A percentile compares a stretch with the other conserved stretches of the same genome.
Evolutionary conservation across 768 basidiomycete genomes (phyloP).

Genomic region (Dentipellis fragilis): DNA sequence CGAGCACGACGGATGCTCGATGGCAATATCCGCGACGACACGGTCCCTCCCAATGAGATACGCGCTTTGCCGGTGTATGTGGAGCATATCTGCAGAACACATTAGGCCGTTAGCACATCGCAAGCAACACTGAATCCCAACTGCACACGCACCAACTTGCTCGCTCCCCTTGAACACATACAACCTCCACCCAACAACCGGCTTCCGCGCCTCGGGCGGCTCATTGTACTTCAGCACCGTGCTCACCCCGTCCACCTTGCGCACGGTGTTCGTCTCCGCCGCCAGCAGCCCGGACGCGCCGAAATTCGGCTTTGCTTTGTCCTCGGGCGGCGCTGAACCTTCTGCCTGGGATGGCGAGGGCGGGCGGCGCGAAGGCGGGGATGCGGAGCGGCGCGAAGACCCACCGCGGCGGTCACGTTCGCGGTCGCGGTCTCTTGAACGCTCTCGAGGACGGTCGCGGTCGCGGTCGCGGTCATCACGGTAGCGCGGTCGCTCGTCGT

Average conservation of each 20-base stretch:
- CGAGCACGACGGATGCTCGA: conserved; percentile 95
- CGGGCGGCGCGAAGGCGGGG: conserved; percentile 27
- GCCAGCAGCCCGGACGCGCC: conserved; percentile 82
- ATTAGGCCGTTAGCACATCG: not conserved
- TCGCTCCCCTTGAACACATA: conserved; percentile 97
- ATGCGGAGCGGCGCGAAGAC: conserved; percentile 47
- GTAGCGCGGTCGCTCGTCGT: conserved; percentile 27
- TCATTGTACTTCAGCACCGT: conserved; percentile 96
- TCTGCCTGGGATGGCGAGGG: conserved; percentile 18
- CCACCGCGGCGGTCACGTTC: conserved; percentile 20
- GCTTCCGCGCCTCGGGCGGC: conserved; percentile 95
- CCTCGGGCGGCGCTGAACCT: conserved; percentile 34
- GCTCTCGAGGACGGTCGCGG: conserved; percentile 22
- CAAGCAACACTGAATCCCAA: not conserved
- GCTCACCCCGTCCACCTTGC: conserved; percentile 60
- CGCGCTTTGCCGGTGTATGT: conserved; percentile 89
- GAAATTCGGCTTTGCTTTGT: conserved; percentile 85
- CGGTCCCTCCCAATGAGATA: conserved; percentile 90
- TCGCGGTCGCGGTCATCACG: conserved; percentile 25
- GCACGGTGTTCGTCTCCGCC: conserved; percentile 90
- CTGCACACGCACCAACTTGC: conserved; percentile 64
- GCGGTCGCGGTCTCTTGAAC: conserved; percentile 28
- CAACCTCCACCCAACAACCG: conserved; percentile 79
- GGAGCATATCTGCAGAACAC: conserved; percentile 62
- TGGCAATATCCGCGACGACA: conserved; percentile 73